Evolutionary conservation across 2,329 filamentous ascomycete species (phyloP), one percentile per base, ranked within the genome.

Genomic region (Tolypocladium album): DNA sequence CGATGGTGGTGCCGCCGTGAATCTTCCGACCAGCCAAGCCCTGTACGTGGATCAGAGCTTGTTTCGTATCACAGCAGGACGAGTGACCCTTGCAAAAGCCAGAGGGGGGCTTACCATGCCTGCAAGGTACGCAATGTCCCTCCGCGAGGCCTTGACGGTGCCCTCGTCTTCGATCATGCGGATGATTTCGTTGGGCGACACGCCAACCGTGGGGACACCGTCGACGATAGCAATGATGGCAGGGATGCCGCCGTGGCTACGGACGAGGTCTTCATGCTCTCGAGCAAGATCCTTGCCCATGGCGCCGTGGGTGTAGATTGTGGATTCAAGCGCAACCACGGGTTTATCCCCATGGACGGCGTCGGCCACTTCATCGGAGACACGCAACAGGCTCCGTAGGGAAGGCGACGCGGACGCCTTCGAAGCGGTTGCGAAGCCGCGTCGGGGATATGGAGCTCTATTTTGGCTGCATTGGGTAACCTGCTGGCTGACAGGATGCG

Each of bases 261-360:
- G 88, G 57, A 97, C 89, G 47, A 95, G 81, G 15, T 87, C 85
- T 69, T 97, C 90, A 61, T 97, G 83, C 73, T 97, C 91, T 58
- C 95, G 82, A 55, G 88, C 82, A 24, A 84, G 76, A 55, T 82
- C 80, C 40, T 85, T 83, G n/a, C 90, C 90, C 17, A 99, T 79
- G 27, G 88, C 86, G 47, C 92, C 92, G 75, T 99, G 94, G 1
- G 94, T 99, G 74, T 99, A 97, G 67, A 99, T 97, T 5, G 94
- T 96, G 2, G 90, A 92, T 74, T 99, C 94, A 5, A 99, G 81
- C 20, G 93, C 94, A 13, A 99, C 92, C 4, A 99, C 87, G 0
- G 94, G 93, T 67, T 85, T 87, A 60, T 87, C 86, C 15, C 84
- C 82, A 50, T 84, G 79, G 56, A 97, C 73, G 45, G 92, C 93